phyloP scores from a whole-genome alignment of 257 asterid genomes.

The Ballota nigra region DNA sequence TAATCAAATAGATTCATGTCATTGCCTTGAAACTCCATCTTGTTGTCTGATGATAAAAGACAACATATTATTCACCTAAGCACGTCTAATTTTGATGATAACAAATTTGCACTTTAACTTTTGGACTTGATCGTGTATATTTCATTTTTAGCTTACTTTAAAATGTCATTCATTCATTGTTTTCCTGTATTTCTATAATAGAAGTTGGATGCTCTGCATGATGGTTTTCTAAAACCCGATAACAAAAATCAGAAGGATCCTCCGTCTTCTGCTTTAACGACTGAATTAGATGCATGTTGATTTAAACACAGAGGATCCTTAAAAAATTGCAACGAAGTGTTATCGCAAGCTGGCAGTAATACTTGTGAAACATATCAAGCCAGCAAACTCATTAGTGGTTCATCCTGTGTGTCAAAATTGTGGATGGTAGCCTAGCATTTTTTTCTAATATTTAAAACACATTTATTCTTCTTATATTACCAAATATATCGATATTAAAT shows the following conservation, averaged over 20 bases:
- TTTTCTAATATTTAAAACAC: constrained; percentile 9
- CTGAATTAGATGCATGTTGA: constrained; percentile 35
- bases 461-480: background rate
- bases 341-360: constrained; percentile 76
- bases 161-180: constrained; percentile 14
- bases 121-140: too few species aligned
- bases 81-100: background rate
- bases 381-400: constrained; percentile 69
- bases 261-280: constrained; percentile 45
- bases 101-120: too few species aligned
- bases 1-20: constrained; percentile 4
- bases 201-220: constrained; percentile 55
- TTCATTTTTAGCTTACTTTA: background rate
- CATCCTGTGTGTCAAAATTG: constrained; percentile 50
- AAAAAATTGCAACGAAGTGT: constrained; percentile 73
- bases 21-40: background rate
- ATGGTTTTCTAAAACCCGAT: constrained; percentile 39
- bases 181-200: constrained; percentile 34
- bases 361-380: constrained; percentile 69
- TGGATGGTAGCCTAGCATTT: constrained; percentile 40
- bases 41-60: background rate
- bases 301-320: constrained; percentile 46
- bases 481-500: background rate
- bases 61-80: background rate
- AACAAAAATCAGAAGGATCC: constrained; percentile 57